Base-by-base conservation (phyloP, 208 protist species). In the Blechomonas ayalai region DNA sequence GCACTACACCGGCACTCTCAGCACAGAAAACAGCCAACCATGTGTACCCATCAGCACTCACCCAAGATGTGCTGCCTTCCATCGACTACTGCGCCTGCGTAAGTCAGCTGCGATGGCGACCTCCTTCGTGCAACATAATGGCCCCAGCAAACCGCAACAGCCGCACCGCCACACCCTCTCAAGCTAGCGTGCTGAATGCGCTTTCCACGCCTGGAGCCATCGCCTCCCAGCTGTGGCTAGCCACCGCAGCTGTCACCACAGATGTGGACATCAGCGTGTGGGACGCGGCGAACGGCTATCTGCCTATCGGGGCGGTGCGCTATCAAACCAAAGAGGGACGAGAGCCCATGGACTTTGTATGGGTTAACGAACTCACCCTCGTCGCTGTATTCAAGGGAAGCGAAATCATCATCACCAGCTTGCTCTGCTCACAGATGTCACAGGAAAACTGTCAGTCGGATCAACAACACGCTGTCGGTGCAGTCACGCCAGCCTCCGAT, bases 191-290 rank as follows among this genome's bases (percentile, higher is more conserved):
- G 63, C 59, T 16, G 65, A 57, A 12, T 36, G 67, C 29, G 52
- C 51, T 5, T 23, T 67, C 3, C 54, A 33, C 15, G 34, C n/a
- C 9, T 39, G 47, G 15, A 23, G 45, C 22, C 29, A 51, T 87
- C 9, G 57, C 65, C 19, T 81, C 74, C 10, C 79, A 92, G 45
- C 49, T 92, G 38, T 92, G 78, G 79, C 77, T 92, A 44, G 83
- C 78, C 34, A 81, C 82, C 22, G 60, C 61, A 10, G 55, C 75
- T 3, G 63, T 72, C 24, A 61, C 52, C 15, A 76, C 69, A 24
- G 76, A 80, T 31, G 48, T 67, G 3, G 76, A 86, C 29, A 56
- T 92, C n/a, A 70, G 61, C 53, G 65, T 92, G 19, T 89, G 78
- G 73, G 83, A 92, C 48, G 76, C 65, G 20, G 43, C 57, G 10